Conservation (phyloP, 805 yeast species). For the Candida pini region DNA sequence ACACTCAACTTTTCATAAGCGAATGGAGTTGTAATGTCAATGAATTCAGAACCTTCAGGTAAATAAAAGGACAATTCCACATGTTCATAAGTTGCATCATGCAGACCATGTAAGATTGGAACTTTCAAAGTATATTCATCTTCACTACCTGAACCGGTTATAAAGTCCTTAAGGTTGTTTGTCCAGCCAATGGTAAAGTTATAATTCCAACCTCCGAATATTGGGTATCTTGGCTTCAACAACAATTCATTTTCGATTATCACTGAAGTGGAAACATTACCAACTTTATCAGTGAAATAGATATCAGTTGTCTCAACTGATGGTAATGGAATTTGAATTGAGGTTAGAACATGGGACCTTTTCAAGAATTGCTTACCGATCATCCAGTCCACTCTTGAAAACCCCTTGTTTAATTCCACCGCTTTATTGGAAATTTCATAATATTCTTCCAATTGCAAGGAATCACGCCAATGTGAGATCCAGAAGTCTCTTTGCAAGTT, state of each 20-base stretch:
- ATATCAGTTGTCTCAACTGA: slow-evolving; percentile 46
- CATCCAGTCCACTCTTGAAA: slow-evolving; percentile 77
- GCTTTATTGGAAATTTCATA: slow-evolving; percentile 76
- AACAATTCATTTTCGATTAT: slow-evolving; percentile 40
- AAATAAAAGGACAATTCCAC: slow-evolving; percentile 59
- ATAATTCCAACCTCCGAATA: slow-evolving; percentile 94
- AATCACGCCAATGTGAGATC: slow-evolving; percentile 80
- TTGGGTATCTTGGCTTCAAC: slow-evolving; percentile 84
- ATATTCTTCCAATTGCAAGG: slow-evolving; percentile 75
- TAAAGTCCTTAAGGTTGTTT: slow-evolving; percentile 46
- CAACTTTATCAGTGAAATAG: slow-evolving; percentile 85
- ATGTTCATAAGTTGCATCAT: slow-evolving; percentile 58
- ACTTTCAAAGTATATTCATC: slow-evolving; percentile 56
- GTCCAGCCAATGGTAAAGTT: slow-evolving; percentile 97
- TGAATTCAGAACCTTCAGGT: slow-evolving; percentile 77
- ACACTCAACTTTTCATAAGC: slow-evolving; percentile 28
- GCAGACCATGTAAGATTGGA: slow-evolving; percentile 70
- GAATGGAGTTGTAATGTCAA: slow-evolving; percentile 55
- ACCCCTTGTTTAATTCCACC: slow-evolving; percentile 63
- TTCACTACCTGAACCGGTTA: slow-evolving; percentile 42
- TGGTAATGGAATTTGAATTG: slow-evolving; percentile 53
- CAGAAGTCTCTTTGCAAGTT: slow-evolving; percentile 69
- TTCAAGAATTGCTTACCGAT: slow-evolving; percentile 45
- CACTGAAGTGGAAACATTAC: slow-evolving; percentile 80
- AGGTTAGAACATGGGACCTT: slow-evolving; percentile 54